Conservation (phyloP, 805 yeast genomes). For the Cyberlindnera mississippiensis region DNA sequence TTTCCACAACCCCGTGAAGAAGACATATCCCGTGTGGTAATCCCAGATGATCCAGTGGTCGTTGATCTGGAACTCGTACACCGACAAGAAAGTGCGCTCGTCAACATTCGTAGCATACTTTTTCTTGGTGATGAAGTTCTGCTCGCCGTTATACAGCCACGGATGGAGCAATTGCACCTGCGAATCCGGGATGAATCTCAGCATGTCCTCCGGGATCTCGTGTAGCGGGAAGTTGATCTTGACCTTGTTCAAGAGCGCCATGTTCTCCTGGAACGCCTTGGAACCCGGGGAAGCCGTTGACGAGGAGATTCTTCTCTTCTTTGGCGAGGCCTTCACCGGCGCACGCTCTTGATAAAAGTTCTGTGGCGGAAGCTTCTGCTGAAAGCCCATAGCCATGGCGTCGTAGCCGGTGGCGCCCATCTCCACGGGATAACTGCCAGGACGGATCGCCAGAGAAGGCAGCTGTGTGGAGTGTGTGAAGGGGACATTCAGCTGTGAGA, state of each 20-base stretch:
- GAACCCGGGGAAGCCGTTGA: conserved; percentile 10
- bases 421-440: too few species aligned
- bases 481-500: too few species aligned
- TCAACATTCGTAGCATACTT: conserved; percentile 73
- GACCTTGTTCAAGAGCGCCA: conserved; percentile 17
- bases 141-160: background rate
- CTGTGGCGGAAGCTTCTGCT: too few species aligned
- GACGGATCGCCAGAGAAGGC: too few species aligned
- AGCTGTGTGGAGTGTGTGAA: too few species aligned
- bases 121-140: conserved; percentile 27
- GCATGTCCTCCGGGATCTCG: conserved; percentile 11
- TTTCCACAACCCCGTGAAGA: conserved; percentile 22
- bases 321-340: background rate
- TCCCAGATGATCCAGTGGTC: conserved; percentile 61
- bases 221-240: conserved; percentile 20
- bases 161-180: conserved; percentile 18
- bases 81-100: conserved; percentile 64
- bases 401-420: too few species aligned
- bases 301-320: conserved; percentile 11
- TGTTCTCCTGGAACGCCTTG: conserved; percentile 14
- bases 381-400: too few species aligned
- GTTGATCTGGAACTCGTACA: conserved; percentile 65
- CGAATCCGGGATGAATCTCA: conserved; percentile 21
- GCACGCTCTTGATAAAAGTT: too few species aligned
- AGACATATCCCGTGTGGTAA: conserved; percentile 18